Conservation (phyloP, 139 green algal species). For the Mesotaenium endlicherianum region DNA sequence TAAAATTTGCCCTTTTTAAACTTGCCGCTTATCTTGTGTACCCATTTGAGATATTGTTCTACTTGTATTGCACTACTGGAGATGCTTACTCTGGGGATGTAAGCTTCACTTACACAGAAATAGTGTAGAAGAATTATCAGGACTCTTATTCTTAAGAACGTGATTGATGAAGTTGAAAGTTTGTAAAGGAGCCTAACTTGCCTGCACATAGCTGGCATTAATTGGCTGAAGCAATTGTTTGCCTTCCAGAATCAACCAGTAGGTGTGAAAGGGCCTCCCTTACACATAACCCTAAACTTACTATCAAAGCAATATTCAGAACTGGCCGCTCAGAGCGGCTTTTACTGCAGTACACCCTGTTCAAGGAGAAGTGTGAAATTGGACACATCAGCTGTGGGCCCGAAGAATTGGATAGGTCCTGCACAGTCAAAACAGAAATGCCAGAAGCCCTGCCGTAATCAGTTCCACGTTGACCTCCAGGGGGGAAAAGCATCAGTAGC, state of each 20-base stretch:
- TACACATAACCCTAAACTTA: neutral
- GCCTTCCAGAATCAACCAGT: no score
- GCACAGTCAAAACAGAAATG: neutral
- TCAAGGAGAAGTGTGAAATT: slow-evolving; percentile 66
- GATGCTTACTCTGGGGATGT: neutral
- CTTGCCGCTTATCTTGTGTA: neutral
- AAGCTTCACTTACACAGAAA: neutral
- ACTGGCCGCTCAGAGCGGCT: no score
- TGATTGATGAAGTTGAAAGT: no score
- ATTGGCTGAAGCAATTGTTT: neutral
- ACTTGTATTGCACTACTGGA: neutral
- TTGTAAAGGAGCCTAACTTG: neutral
- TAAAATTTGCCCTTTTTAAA: neutral
- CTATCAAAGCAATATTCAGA: neutral
- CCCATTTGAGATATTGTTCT: no score
- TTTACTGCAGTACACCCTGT: neutral
- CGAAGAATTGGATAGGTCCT: slow-evolving; percentile 64
- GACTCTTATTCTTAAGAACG: no score
- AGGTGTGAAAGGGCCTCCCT: neutral
- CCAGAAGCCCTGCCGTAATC: neutral
- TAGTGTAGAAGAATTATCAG: no score
- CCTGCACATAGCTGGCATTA: neutral
- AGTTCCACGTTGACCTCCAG: neutral
- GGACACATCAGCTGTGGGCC: slow-evolving; percentile 30
- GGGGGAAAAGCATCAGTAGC: neutral